Evolutionary conservation across 306 rosid species (phyloP).

Genomic region (Casuarina cunninghamiana): DNA sequence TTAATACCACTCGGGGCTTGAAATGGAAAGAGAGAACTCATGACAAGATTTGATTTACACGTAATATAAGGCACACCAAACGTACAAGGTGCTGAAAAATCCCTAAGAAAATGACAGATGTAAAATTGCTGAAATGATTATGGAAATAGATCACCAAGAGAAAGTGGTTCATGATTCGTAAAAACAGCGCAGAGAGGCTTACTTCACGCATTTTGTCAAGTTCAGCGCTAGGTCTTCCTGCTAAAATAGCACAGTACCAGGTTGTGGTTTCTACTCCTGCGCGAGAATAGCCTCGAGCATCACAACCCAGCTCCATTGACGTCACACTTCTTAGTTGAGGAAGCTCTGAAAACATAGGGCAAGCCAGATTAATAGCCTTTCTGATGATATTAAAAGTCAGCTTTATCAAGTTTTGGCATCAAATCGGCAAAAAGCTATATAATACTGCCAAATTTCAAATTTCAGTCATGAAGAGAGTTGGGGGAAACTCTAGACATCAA

Average conservation of each 20-base stretch:
- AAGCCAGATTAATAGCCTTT: background rate
- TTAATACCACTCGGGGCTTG: background rate
- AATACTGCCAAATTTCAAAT: background rate
- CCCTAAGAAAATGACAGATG: background rate
- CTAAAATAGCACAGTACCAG: slow-evolving; percentile 91
- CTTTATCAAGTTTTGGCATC: background rate
- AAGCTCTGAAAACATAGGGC: slow-evolving; percentile 51
- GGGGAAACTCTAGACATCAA: background rate
- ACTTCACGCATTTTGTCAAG: slow-evolving; percentile 90
- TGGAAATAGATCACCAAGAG: background rate
- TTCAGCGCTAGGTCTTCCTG: slow-evolving; percentile 72
- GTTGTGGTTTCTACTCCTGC: slow-evolving; percentile 71
- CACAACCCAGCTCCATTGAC: slow-evolving; percentile 91
- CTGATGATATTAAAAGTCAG: background rate
- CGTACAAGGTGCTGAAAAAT: background rate
- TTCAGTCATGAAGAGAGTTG: background rate
- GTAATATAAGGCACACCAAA: background rate
- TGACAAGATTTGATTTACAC: background rate
- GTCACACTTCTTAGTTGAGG: slow-evolving; percentile 72
- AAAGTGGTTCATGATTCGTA: slow-evolving; percentile 3
- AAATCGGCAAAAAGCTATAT: slow-evolving; percentile 12
- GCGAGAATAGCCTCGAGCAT: slow-evolving; percentile 84
- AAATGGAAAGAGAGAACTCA: background rate
- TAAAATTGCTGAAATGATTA: background rate
- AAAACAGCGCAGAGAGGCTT: slow-evolving; percentile 39